Percentiles rank a stretch among this genome's conserved stretches.
Conservation (phyloP, 352 stramenopile species). For the Phytopythium ostracodes region DNA sequence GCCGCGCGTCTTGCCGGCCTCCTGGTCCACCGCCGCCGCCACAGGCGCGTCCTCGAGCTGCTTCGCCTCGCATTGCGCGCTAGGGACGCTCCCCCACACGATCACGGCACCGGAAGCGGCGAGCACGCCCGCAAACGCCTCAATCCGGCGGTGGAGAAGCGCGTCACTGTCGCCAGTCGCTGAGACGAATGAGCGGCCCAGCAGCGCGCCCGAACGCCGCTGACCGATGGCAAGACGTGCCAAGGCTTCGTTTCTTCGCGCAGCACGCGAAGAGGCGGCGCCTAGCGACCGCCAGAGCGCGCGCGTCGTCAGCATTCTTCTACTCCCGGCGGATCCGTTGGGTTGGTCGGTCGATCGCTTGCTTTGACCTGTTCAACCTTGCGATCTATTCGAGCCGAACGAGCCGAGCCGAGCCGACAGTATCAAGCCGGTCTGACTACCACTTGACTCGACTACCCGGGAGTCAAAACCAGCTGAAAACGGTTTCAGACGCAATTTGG, state of each 20-base stretch:
- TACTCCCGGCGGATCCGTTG: background rate
- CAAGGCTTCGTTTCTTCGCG: background rate
- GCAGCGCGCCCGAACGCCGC: background rate
- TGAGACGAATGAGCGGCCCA: background rate
- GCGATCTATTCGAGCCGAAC: background rate
- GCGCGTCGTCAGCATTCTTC: slow-evolving; percentile 6
- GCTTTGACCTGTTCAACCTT: background rate
- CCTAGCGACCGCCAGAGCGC: slow-evolving; percentile 6
- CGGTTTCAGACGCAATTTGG: background rate
- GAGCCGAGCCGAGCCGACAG: background rate
- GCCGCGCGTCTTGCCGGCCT: slow-evolving; percentile 17
- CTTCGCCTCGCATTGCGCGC: slow-evolving; percentile 2
- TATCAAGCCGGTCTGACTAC: background rate
- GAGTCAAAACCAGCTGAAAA: background rate
- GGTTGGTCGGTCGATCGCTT: background rate
- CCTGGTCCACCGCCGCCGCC: slow-evolving; percentile 3
- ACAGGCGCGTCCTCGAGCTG: background rate
- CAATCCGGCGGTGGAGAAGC: background rate
- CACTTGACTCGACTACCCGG: background rate
- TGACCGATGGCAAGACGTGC: background rate
- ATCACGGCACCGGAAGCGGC: background rate
- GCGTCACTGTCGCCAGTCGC: background rate
- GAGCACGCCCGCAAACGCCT: background rate
- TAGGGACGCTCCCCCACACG: background rate
- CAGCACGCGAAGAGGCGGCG: background rate